Evolutionary conservation across 805 yeast species (phyloP).

Genomic region (Wickerhamomyces kurtzmanii): DNA sequence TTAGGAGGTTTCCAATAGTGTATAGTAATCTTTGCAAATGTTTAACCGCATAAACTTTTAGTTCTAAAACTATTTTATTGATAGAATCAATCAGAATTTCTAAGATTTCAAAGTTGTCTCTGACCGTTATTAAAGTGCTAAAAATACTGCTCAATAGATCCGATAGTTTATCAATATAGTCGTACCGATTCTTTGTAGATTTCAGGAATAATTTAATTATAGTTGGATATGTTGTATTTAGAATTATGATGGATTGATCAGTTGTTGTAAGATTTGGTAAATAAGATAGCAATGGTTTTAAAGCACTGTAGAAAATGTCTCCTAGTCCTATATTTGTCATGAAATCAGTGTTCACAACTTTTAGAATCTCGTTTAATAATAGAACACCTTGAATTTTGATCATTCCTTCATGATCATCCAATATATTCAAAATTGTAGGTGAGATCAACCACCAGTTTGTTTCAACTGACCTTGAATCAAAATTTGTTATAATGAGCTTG

Average conservation of each 20-base stretch:
- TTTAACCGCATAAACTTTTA: conserved; percentile 5
- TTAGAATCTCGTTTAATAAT: conserved; percentile 8
- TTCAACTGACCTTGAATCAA: conserved; percentile 3
- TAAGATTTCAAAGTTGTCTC: conserved; percentile 11
- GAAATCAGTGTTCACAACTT: conserved; percentile 6
- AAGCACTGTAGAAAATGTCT: conserved; percentile 10
- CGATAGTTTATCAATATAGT: conserved; percentile 3
- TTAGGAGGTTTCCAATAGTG: conserved; percentile 9
- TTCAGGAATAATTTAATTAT: conserved; percentile 6
- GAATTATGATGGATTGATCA: conserved; percentile 6
- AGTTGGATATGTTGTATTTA: conserved; percentile 8
- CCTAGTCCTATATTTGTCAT: conserved; percentile 10
- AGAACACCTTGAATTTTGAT: conserved; percentile 14
- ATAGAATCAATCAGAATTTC: conserved; percentile 5
- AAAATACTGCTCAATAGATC: conserved; percentile 10
- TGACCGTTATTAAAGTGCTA: conserved; percentile 8
- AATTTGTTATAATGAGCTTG: conserved; percentile 2
- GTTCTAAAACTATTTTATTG: conserved; percentile 1
- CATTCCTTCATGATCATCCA: conserved; percentile 18
- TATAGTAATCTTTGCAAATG: conserved; percentile 12
- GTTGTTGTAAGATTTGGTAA: conserved; percentile 16
- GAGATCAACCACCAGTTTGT: conserved; percentile 16
- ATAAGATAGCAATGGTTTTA: conserved; percentile 14
- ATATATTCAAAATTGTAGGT: conserved; percentile 14
- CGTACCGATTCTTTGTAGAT: neutral